Conservation (phyloP, 768 basidiomycete genomes). For the Lactarius deliciosus region DNA sequence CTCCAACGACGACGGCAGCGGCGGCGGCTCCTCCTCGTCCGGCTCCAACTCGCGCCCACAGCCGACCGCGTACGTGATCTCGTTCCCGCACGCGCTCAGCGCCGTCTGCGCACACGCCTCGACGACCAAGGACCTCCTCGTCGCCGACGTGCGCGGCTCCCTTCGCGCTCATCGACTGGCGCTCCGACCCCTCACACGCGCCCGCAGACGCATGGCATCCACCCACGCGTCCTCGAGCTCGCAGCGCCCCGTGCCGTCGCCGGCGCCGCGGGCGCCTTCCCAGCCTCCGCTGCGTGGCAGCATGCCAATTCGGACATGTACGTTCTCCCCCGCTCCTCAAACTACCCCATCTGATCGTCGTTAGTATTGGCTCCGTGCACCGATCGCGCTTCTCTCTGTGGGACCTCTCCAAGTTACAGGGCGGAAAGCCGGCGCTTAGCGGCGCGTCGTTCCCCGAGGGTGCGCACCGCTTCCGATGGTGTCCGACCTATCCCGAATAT, state of each 20-base stretch:
- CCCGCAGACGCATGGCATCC: slow-evolving; percentile 57
- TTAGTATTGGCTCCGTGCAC: slow-evolving; percentile 73
- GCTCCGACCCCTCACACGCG: slow-evolving; percentile 58
- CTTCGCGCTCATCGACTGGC: slow-evolving; percentile 85
- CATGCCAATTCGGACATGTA: slow-evolving; percentile 71
- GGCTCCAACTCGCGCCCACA: slow-evolving; percentile 49
- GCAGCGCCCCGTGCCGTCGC: slow-evolving; percentile 66
- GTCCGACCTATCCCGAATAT: slow-evolving; percentile 68
- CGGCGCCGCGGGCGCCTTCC: slow-evolving; percentile 47
- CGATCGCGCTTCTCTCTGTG: slow-evolving; percentile 72
- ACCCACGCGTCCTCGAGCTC: slow-evolving; percentile 66
- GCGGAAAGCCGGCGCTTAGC: slow-evolving; percentile 67
- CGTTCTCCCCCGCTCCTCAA: slow-evolving; percentile 32
- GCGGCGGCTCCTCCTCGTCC: slow-evolving; percentile 19
- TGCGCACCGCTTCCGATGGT: slow-evolving; percentile 76
- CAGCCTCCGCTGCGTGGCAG: slow-evolving; percentile 69
- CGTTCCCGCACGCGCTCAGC: slow-evolving; percentile 70
- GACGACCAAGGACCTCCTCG: slow-evolving; percentile 76
- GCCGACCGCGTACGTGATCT: slow-evolving; percentile 74
- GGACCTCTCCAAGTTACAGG: slow-evolving; percentile 70
- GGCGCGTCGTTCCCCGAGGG: slow-evolving; percentile 68
- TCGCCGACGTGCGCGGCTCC: slow-evolving; percentile 71
- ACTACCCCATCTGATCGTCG: neutral
- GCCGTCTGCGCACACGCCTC: slow-evolving; percentile 68
- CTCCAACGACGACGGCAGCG: slow-evolving; percentile 32